Conservation (phyloP, 1,284 basidiomycete genomes). For the Boletus austroedulis region DNA sequence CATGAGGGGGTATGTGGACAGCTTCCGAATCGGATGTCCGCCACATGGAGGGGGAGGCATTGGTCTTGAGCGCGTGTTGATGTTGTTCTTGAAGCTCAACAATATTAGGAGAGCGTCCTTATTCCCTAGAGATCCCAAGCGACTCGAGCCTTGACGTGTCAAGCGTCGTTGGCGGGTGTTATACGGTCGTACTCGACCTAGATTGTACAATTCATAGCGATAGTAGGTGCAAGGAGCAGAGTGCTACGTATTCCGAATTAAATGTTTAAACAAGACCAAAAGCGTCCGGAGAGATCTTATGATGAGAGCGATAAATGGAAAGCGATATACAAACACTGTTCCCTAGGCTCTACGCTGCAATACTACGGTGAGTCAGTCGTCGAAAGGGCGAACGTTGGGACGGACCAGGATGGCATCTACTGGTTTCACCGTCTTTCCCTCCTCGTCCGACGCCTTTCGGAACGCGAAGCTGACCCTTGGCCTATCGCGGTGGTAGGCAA, state of each 20-base stretch:
- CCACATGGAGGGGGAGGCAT: constrained; percentile 86
- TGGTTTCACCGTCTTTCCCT: constrained; percentile 47
- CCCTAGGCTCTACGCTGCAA: constrained; percentile 17
- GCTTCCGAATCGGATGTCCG: constrained; percentile 90
- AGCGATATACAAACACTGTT: constrained; percentile 27
- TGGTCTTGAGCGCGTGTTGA: constrained; percentile 92
- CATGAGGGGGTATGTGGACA: constrained; percentile 91
- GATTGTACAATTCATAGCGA: constrained; percentile 22
- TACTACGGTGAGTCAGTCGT: constrained; percentile 8
- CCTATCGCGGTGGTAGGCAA: constrained; percentile 56
- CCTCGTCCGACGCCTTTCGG: constrained; percentile 57
- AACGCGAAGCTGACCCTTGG: constrained; percentile 46
- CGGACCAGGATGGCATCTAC: constrained; percentile 11
- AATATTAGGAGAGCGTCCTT: constrained; percentile 93
- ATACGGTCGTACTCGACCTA: constrained; percentile 8
- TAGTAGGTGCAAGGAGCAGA: constrained; percentile 17
- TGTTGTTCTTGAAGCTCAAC: constrained; percentile 92
- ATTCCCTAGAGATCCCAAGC: constrained; percentile 93
- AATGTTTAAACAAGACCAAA: constrained; percentile 12
- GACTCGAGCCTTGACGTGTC: constrained; percentile 59
- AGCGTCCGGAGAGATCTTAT: constrained; percentile 28
- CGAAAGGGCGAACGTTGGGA: background rate
- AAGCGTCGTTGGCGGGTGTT: background rate
- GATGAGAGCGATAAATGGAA: constrained; percentile 20
- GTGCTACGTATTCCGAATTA: constrained; percentile 27